phyloP scores from a whole-genome alignment of 768 basidiomycete species.

The Mycena albidolilacea region DNA sequence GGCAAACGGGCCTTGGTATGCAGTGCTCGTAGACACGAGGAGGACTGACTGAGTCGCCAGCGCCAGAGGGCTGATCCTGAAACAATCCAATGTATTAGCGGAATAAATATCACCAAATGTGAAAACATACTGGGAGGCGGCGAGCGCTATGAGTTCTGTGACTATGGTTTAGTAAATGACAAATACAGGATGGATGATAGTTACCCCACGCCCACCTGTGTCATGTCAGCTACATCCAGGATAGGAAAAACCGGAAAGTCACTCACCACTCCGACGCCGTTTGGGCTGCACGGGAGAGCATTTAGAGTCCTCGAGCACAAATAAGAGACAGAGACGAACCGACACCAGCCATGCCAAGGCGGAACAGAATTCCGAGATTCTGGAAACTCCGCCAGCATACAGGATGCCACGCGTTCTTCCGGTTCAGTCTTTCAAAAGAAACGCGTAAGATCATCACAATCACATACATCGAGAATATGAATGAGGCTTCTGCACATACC shows the following conservation, averaged over 20 bases:
- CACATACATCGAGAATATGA: background rate
- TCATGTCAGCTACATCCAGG: background rate
- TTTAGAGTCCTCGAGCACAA: background rate
- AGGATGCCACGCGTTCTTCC: conserved; percentile 10
- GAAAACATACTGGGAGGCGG: background rate
- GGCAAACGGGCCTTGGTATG: background rate
- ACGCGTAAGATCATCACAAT: background rate
- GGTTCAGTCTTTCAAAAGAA: background rate
- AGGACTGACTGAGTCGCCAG: conserved; percentile 4
- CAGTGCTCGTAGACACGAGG: background rate
- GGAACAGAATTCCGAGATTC: conserved; percentile 7
- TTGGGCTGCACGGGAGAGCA: background rate
- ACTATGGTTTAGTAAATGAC: background rate
- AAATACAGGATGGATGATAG: background rate
- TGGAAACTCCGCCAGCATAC: conserved; percentile 7
- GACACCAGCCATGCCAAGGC: background rate
- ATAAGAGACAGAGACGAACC: background rate
- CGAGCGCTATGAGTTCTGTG: conserved; percentile 3
- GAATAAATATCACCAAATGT: background rate
- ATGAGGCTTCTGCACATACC: background rate
- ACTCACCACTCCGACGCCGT: conserved; percentile 6
- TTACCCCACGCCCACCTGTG: conserved; percentile 7
- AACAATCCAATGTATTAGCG: background rate
- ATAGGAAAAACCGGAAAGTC: no score
- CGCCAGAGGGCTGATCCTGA: background rate